These are phyloP conservation scores for Letharia lupina DNA, from an alignment of 495 filamentous ascomycete species.

Conservation along the genomic window DNA sequence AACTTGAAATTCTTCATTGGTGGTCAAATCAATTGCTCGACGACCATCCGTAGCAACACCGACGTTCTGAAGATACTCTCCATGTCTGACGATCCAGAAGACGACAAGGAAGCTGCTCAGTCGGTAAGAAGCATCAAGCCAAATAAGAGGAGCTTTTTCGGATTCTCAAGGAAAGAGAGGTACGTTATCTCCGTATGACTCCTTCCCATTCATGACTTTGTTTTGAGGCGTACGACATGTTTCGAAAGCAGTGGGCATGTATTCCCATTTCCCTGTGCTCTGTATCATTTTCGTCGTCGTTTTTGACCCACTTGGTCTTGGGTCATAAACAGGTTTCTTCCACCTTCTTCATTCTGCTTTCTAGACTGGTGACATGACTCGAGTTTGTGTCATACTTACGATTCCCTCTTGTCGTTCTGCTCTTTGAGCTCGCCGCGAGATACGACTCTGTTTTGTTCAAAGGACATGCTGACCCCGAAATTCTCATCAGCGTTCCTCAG, in stretches of 20 bases:
- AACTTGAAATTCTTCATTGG: slow-evolving; percentile 43
- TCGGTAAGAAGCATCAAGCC: slow-evolving; percentile 18
- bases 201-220: neutral
- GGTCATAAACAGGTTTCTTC: neutral
- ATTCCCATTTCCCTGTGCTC: neutral
- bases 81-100: slow-evolving; percentile 26
- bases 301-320: neutral
- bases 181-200: neutral
- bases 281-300: neutral
- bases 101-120: slow-evolving; percentile 16
- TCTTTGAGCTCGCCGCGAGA: neutral
- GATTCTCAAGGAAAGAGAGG: slow-evolving; percentile 28
- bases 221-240: too few species aligned
- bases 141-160: slow-evolving; percentile 27
- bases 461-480: neutral
- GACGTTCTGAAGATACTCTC: slow-evolving; percentile 44
- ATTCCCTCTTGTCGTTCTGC: neutral
- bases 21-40: slow-evolving; percentile 49
- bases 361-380: neutral
- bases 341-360: neutral
- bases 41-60: slow-evolving; percentile 39
- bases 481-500: slow-evolving; percentile 9
- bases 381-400: neutral
- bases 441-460: neutral
- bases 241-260: neutral